Evolutionary conservation across 169 alveolate species (phyloP).

Genomic region (Eimeria zaria): DNA sequence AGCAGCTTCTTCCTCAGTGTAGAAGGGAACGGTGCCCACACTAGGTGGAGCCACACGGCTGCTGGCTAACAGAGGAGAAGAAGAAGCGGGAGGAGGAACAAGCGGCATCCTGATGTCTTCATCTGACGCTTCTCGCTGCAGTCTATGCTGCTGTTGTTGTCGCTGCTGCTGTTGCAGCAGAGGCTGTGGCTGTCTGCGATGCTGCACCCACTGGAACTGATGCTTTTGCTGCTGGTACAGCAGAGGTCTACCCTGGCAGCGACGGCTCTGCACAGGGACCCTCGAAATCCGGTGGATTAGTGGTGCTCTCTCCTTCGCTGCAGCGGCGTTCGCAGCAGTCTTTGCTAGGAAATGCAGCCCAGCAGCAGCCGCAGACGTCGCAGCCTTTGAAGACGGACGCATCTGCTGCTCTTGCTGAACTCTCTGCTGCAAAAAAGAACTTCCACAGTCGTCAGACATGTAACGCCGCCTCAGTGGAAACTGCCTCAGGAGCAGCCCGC

Average conservation of each 20-base stretch:
- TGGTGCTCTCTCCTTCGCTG: background rate
- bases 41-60: constrained; percentile 48
- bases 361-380: background rate
- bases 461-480: constrained; percentile 58
- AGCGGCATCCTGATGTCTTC: constrained; percentile 66
- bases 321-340: background rate
- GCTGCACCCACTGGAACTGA: constrained; percentile 39
- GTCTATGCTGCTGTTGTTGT: constrained; percentile 19
- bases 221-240: constrained; percentile 26
- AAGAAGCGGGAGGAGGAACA: constrained; percentile 43
- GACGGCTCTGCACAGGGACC: constrained; percentile 31
- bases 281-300: constrained; percentile 21
- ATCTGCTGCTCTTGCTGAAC: constrained; percentile 49
- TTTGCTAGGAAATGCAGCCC: constrained; percentile 22
- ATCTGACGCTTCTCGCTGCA: constrained; percentile 54
- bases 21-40: background rate
- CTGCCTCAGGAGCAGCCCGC: constrained; percentile 53
- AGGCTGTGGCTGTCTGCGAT: constrained; percentile 1
- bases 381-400: background rate
- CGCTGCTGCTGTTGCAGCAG: constrained; percentile 6
- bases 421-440: constrained; percentile 17
- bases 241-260: constrained; percentile 28
- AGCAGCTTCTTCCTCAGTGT: background rate
- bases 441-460: constrained; percentile 61
- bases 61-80: constrained; percentile 34